Base-by-base conservation (phyloP, 2,329 filamentous ascomycete genomes). In the Davidsoniella neocaledoniae region DNA sequence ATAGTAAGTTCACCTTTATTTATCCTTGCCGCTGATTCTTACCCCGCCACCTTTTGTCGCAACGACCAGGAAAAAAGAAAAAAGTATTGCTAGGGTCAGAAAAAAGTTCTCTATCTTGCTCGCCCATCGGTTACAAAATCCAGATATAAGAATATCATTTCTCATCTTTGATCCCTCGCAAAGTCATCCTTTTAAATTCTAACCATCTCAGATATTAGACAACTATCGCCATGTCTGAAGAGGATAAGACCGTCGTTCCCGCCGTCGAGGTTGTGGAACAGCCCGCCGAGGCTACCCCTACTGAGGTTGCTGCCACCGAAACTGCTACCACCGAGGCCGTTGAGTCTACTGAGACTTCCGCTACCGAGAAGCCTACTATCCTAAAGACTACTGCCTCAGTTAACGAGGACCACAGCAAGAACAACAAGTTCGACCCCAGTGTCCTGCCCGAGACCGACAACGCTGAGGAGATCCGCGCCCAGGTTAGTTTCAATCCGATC, bases 381-480 rank as follows among this genome's bases (percentile, higher is more conserved):
- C 62, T 72, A 52, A 70, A 68, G 67, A 73, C 63, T 50, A 68
- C 62, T 33, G 66, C 63, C 54, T 59, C 61, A 56, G 61, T 63
- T 51, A 61, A 69, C 53, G 55, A 58, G 46, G 62, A 68, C 56
- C 60, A 59, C 53, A 58, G 62, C 56, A 76, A 77, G 57, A 81
- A 82, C 57, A 71, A 72, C 64, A 86, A 84, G 64, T 85, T 81
- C 52, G 80, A 87, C 59, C 73, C 84, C 46, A 78, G 77, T 45
- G 64, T 70, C 36, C 74, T 77, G 55, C 68, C 79, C 48, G 80
- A 86, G 61, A 82, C 81, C 21, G 79, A 83, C 58, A 85, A 95
- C 63, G 83, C 83, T 1, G 72, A 71, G 21, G 76, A 83, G 65
- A 94, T 95, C 59, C 82, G 86, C 63, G 81, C 81, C 61, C 88